Evolutionary conservation across 2,329 filamentous ascomycete species (phyloP).

Genomic region (Nemania bipapillata): DNA sequence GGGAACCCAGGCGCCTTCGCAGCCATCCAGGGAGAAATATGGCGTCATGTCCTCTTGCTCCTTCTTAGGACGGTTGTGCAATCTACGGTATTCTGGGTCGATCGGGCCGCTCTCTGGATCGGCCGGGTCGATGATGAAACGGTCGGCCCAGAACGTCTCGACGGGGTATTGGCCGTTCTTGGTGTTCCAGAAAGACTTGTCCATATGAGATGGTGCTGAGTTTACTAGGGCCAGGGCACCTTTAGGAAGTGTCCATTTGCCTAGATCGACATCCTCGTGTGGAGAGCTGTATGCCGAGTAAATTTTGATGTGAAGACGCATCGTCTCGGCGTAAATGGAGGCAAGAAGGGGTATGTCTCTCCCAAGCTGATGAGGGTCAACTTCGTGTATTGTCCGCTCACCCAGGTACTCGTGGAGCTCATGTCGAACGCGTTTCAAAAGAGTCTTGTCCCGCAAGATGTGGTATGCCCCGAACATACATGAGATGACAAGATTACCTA

Average conservation of each 20-base stretch:
- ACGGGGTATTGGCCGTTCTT: conserved; percentile 38
- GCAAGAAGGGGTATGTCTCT: conserved; percentile 39
- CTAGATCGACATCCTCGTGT: conserved; percentile 36
- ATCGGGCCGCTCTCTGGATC: conserved; percentile 41
- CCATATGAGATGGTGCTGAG: conserved; percentile 36
- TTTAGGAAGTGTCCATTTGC: conserved; percentile 38
- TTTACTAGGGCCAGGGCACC: conserved; percentile 35
- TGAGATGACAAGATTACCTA: conserved; percentile 36
- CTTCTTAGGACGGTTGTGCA: conserved; percentile 14
- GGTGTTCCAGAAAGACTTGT: conserved; percentile 42
- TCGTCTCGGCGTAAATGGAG: conserved; percentile 41
- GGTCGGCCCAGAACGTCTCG: conserved; percentile 41
- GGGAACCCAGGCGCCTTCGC: conserved; percentile 39
- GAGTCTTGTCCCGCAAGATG: conserved; percentile 35
- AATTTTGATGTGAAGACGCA: conserved; percentile 39
- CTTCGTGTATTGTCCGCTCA: conserved; percentile 22
- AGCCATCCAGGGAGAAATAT: conserved; percentile 37
- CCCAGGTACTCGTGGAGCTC: conserved; percentile 31
- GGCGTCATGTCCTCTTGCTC: conserved; percentile 27
- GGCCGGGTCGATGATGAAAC: conserved; percentile 39
- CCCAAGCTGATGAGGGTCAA: conserved; percentile 30
- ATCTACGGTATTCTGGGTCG: conserved; percentile 18
- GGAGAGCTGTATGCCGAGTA: conserved; percentile 36
- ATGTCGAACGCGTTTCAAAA: conserved; percentile 32
- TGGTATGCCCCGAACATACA: conserved; percentile 37